Evolutionary conservation across 2,329 filamentous ascomycete species (phyloP).

Genomic region (Metarhizium rileyi): DNA sequence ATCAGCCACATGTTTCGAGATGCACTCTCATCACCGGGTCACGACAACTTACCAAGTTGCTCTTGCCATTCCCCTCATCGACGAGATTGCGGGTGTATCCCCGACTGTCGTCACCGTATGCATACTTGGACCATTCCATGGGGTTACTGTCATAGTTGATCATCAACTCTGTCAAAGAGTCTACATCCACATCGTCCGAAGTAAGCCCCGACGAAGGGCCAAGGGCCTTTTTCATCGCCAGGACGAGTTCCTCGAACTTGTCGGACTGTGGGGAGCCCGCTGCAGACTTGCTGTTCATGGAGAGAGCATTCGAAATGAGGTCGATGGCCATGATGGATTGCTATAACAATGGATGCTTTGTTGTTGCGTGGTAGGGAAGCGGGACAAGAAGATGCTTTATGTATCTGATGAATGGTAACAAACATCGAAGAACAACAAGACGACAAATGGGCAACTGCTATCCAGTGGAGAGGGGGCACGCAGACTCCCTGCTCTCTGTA

Average conservation of each 20-base stretch:
- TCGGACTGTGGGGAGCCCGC: conserved; percentile 23
- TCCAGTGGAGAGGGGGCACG: conserved; percentile 5
- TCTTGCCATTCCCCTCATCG: conserved; percentile 76
- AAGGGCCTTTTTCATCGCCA: conserved; percentile 62
- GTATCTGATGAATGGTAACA: not conserved
- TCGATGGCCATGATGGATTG: conserved; percentile 25
- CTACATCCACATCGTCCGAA: conserved; percentile 70
- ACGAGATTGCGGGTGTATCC: conserved; percentile 84
- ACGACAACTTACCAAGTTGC: conserved; percentile 52
- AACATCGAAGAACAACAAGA: conserved; percentile 14
- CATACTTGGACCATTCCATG: conserved; percentile 65
- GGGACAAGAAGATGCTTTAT: not conserved
- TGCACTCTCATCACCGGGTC: not conserved
- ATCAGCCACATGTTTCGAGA: not conserved
- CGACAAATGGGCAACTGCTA: conserved; percentile 9
- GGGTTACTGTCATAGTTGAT: conserved; percentile 58
- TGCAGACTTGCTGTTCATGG: conserved; percentile 13
- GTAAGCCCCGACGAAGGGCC: conserved; percentile 75
- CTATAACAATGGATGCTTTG: not conserved
- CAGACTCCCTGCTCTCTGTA: conserved; percentile 10
- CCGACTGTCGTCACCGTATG: conserved; percentile 58
- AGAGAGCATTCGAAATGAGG: conserved; percentile 18
- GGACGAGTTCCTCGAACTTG: conserved; percentile 60
- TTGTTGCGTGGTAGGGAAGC: not conserved
- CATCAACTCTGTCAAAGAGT: conserved; percentile 65